A percentile compares a stretch with the other conserved stretches of the same genome.
These are phyloP conservation scores for Henckelia pumila DNA, from an alignment of 257 asterid genomes.

Conservation along the genomic window DNA sequence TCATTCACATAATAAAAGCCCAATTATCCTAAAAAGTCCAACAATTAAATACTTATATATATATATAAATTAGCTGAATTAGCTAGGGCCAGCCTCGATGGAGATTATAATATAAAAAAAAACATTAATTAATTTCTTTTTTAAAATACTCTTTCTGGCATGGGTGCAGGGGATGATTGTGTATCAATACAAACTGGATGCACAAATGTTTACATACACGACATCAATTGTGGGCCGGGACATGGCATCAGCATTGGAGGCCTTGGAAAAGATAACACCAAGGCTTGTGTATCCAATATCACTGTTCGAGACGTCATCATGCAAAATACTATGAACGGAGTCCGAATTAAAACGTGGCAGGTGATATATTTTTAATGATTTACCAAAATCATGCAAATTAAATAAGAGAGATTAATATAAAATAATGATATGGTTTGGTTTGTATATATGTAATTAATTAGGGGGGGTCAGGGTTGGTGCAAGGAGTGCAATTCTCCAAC, in stretches of 20 bases:
- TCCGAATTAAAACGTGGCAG: slow-evolving; percentile 20
- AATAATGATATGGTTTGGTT: too few relatives aligned
- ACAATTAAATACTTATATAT: too few relatives aligned
- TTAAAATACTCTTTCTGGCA: too few relatives aligned
- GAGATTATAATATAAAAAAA: too few relatives aligned
- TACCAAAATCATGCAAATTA: too few relatives aligned
- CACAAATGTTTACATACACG: slow-evolving; percentile 27
- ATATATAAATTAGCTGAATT: too few relatives aligned
- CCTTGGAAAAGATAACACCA: slow-evolving; percentile 31
- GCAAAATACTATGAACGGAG: slow-evolving; percentile 28
- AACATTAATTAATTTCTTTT: too few relatives aligned
- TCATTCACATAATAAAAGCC: too few relatives aligned
- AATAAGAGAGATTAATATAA: too few relatives aligned
- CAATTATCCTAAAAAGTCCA: too few relatives aligned
- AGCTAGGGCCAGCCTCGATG: too few relatives aligned
- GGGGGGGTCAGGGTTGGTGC: slow-evolving; percentile 97
- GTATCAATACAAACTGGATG: slow-evolving; percentile 35
- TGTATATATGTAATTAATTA: too few relatives aligned
- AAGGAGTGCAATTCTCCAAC: slow-evolving; percentile 69
- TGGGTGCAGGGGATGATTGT: slow-evolving; percentile 37
- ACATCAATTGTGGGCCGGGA: slow-evolving; percentile 33
- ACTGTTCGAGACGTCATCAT: slow-evolving; percentile 27
- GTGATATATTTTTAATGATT: not conserved
- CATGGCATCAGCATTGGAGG: slow-evolving; percentile 34
- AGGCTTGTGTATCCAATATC: slow-evolving; percentile 31